Conservation (phyloP, 192 early-diverging fungal species). For the Coemansia sp. region DNA sequence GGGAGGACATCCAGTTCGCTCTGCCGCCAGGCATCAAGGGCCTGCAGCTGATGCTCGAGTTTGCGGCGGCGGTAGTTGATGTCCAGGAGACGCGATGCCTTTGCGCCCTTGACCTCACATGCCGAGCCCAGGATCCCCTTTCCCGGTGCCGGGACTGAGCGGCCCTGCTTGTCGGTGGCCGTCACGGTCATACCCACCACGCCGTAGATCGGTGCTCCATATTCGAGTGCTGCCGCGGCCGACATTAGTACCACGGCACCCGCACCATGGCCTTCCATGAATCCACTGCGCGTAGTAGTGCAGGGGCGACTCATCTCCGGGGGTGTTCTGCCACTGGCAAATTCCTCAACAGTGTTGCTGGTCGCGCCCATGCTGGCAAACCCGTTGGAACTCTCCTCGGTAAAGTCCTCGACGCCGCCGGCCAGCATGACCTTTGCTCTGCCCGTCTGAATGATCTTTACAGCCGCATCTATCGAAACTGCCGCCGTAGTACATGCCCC, state of each 20-base stretch:
- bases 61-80: constrained; percentile 79
- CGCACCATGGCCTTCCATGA: constrained; percentile 90
- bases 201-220: constrained; percentile 88
- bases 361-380: constrained; percentile 97
- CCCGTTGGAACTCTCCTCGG: constrained; percentile 79
- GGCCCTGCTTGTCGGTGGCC: constrained; percentile 91
- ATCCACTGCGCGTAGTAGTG: constrained; percentile 83
- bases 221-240: constrained; percentile 76
- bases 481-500: constrained; percentile 90
- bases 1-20: neutral
- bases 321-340: constrained; percentile 76
- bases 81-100: constrained; percentile 52
- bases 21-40: neutral
- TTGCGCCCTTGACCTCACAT: constrained; percentile 55
- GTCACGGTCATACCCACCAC: constrained; percentile 82
- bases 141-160: constrained; percentile 89
- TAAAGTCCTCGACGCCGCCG: constrained; percentile 86
- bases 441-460: constrained; percentile 79
- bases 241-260: constrained; percentile 87
- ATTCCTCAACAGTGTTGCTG: constrained; percentile 72
- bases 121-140: constrained; percentile 89
- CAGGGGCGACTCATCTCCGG: constrained; percentile 86
- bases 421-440: constrained; percentile 89
- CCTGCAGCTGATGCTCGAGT: constrained; percentile 36
- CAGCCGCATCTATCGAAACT: constrained; percentile 82